Evolutionary conservation across 768 basidiomycete species (phyloP).

Genomic region (Leucocoprinus leucothites): DNA sequence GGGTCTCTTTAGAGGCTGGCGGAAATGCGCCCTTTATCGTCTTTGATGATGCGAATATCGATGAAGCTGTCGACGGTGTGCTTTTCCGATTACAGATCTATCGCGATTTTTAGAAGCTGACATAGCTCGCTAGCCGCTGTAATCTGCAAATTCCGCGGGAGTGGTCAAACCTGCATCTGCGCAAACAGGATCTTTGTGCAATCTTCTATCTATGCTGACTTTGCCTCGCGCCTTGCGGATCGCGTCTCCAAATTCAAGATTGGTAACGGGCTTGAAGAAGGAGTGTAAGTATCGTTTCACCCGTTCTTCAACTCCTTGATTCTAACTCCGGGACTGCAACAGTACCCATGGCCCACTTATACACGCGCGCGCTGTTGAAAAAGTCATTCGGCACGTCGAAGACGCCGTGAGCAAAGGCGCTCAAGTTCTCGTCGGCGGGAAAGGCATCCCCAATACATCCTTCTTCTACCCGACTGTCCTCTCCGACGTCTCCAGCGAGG

Average conservation of each 20-base stretch:
- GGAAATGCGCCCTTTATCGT: slow-evolving; percentile 97
- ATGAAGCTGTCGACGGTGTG: slow-evolving; percentile 82
- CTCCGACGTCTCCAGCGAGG: slow-evolving; percentile 70
- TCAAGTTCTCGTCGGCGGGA: slow-evolving; percentile 87
- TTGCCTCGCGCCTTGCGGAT: slow-evolving; percentile 82
- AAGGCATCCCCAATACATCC: slow-evolving; percentile 49
- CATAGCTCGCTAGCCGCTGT: slow-evolving; percentile 50
- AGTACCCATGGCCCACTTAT: slow-evolving; percentile 97
- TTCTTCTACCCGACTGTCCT: slow-evolving; percentile 92
- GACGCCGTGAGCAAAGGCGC: slow-evolving; percentile 88
- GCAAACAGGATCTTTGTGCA: slow-evolving; percentile 95
- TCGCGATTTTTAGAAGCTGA: neutral
- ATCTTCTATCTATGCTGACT: slow-evolving; percentile 87
- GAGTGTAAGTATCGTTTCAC: slow-evolving; percentile 48
- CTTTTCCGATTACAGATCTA: neutral
- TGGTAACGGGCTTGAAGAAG: slow-evolving; percentile 81
- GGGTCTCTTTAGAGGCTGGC: slow-evolving; percentile 80
- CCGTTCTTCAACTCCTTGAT: neutral
- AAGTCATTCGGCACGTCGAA: slow-evolving; percentile 82
- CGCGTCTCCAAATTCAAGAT: slow-evolving; percentile 81
- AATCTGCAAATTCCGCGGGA: slow-evolving; percentile 73
- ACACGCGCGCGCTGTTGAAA: slow-evolving; percentile 79
- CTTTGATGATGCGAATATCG: slow-evolving; percentile 93
- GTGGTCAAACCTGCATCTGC: slow-evolving; percentile 84
- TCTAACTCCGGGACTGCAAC: neutral